Evolutionary conservation across 2,329 filamentous ascomycete species (phyloP), one percentile per base, ranked within the genome.

Genomic region (Fusarium sp.): DNA sequence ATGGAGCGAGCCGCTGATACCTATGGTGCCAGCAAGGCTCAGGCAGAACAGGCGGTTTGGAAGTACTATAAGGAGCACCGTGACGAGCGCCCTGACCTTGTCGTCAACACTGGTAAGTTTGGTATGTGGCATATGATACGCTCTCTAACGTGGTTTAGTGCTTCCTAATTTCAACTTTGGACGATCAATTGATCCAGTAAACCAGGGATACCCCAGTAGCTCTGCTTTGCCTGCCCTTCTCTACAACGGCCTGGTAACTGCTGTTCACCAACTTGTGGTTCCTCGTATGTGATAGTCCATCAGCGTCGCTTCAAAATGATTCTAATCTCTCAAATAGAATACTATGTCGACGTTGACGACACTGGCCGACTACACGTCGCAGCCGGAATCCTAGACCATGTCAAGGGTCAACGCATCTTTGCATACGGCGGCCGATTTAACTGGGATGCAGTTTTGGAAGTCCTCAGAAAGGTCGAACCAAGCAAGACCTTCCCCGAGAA

Each of bases 391-490:
- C 80, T 88, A 24, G 80, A 83, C 0, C 80, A 83, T 1, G 83
- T 90, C 0, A 69, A 79, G 2, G 82, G 83, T 0, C 85, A 91
- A 74, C 85, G 90, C 2, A 77, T 92, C 10, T 89, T 90, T 74
- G 89, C 82, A 1, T 89, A 87, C 62, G 87, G 86, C 0, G 80
- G 83, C 2, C 83, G 83, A 0, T 87, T 83, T 65, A 87, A 82
- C 54, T 87, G 84, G 79, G 86, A 87, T 22, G 75, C 83, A 3
- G 72, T 89, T 0, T 35, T 84, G 5, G 77, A 65, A 0, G 76
- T 80, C 1, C 42, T 83, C 0, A 71, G 78, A 0, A 78, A 78
- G 27, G 45, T 66, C 4, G 66, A 76, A 1, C 78, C 80, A 0
- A 37, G 57, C 1, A 70, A 63, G n/a, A 70, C 29, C 0, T 77